Base-by-base conservation (phyloP, 768 basidiomycete genomes). In the Coprinellus micaceus region DNA sequence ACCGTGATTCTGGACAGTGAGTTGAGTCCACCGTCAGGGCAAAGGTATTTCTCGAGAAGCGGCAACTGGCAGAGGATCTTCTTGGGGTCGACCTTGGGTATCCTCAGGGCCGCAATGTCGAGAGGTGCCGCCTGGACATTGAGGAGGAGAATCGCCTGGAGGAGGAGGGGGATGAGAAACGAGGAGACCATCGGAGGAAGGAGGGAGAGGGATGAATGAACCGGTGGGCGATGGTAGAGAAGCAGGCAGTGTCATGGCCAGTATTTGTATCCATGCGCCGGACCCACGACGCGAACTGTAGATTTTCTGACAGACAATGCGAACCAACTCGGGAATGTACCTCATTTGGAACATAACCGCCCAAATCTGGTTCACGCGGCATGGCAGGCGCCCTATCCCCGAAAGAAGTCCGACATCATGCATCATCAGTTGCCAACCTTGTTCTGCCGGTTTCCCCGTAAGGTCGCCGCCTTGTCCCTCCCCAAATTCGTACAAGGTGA, bases 21-120 rank as follows among this genome's bases (percentile, higher is more conserved):
- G 24, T 60, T 58, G 15, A 60, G 56, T n/a, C 66, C 67, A 29
- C 67, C 65, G 15, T 70, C 68, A 26, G 78, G 78, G 61, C 79
- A 84, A 13, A 80, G 66, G 47, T 69, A 63, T 37, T 69, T 66
- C 53, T 71, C 68, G 47, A 81, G 41, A 56, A 82, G 66, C 21
- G 79, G 77, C 26, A 81, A 59, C 39, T 74, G 69, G 71, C 82
- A 84, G 17, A 82, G 65, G 10, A 79, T 66, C 36, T 75, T 73
- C 50, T 65, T 64, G 24, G 75, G 69, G 59, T 74, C 69, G 59
- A 73, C 49, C 21, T 62, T 67, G 9, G 75, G 75, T 53, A 79
- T 69, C 21, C 61, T 64, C 53, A 76, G 53, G n/a, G n/a, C n/a
- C n/a, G n/a, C n/a, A n/a, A 57, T 41, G 17, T 55, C 4, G 62